A percentile compares a stretch with the other conserved stretches of the same genome.
These are phyloP conservation scores for Thinopyrum elongatum DNA, from an alignment of 176 grass and related monocot species.

Conservation along the genomic window DNA sequence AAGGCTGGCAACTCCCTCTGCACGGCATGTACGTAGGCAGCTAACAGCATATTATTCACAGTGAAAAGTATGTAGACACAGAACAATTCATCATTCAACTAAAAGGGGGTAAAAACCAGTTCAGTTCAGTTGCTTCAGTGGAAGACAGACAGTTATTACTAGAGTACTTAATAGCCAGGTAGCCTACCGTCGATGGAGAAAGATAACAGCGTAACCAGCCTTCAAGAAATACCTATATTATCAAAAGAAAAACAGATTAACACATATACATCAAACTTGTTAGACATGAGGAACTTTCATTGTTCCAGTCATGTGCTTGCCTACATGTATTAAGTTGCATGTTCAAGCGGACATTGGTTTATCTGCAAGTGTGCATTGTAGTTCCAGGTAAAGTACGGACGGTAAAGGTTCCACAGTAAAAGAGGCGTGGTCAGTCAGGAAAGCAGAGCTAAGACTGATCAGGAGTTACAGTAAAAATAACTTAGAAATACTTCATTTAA, in stretches of 20 bases:
- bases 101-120: background rate
- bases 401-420: too few species aligned
- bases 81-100: background rate
- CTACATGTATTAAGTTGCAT: background rate
- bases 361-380: background rate
- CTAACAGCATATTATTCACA: conserved; percentile 9
- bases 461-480: background rate
- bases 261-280: background rate
- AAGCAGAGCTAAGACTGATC: background rate
- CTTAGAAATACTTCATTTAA: background rate
- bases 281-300: background rate
- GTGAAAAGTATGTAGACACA: background rate
- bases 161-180: background rate
- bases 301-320: background rate
- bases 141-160: background rate
- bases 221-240: conserved; percentile 77
- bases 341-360: background rate
- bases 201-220: conserved; percentile 87
- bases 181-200: conserved; percentile 61
- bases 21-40: background rate
- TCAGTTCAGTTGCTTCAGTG: background rate
- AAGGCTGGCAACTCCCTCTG: conserved; percentile 90
- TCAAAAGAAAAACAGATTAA: background rate
- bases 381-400: background rate
- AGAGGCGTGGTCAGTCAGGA: background rate